Evolutionary conservation across 805 yeast genomes (phyloP).

Genomic region (Candida berthetii): DNA sequence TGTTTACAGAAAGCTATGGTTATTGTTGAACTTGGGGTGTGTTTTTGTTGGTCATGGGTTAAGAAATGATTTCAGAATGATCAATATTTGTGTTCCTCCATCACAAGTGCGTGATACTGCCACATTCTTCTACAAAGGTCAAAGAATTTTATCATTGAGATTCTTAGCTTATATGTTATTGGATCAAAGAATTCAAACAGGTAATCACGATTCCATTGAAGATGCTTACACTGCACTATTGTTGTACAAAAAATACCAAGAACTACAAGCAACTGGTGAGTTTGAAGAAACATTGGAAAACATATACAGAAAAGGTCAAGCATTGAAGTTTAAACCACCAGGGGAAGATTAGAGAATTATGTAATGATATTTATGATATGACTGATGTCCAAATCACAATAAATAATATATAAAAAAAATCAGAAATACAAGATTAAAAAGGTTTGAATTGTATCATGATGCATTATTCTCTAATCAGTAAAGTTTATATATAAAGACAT

Average conservation of each 20-base stretch:
- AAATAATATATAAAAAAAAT: background rate
- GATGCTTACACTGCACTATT: slow-evolving; percentile 86
- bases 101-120: slow-evolving; percentile 88
- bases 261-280: slow-evolving; percentile 49
- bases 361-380: background rate
- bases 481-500: no score
- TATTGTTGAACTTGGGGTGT: slow-evolving; percentile 81
- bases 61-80: slow-evolving; percentile 85
- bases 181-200: slow-evolving; percentile 74
- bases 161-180: slow-evolving; percentile 80
- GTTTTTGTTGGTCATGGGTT: slow-evolving; percentile 94
- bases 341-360: slow-evolving; percentile 1
- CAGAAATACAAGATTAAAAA: background rate
- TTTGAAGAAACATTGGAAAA: slow-evolving; percentile 58
- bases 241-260: slow-evolving; percentile 66
- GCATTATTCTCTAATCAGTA: background rate
- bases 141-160: slow-evolving; percentile 75
- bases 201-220: slow-evolving; percentile 95
- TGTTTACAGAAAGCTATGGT: slow-evolving; percentile 87
- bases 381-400: background rate
- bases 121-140: slow-evolving; percentile 68
- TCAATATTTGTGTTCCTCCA: slow-evolving; percentile 83
- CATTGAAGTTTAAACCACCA: slow-evolving; percentile 21
- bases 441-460: background rate
- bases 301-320: slow-evolving; percentile 63